Evolutionary conservation across 495 filamentous ascomycete genomes (phyloP).

Genomic region (Annulohypoxylon stygium): DNA sequence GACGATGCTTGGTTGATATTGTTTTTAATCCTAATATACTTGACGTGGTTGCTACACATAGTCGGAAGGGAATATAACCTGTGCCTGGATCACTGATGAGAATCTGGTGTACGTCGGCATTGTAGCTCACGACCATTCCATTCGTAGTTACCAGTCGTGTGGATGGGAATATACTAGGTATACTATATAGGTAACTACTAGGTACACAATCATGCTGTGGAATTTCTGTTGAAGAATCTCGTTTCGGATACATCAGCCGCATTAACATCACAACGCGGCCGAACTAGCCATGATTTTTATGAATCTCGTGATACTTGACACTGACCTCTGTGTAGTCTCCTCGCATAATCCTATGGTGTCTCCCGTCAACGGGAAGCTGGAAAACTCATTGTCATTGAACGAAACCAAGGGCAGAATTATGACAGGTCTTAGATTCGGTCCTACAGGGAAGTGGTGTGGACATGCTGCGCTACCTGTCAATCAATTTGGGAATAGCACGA

Average conservation of each 20-base stretch:
- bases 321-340: background rate
- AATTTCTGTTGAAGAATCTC: background rate
- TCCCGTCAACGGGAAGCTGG: background rate
- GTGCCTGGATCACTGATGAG: conserved; percentile 12
- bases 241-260: conserved; percentile 6
- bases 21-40: background rate
- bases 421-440: conserved; percentile 34
- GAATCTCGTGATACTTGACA: conserved; percentile 13
- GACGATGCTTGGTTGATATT: background rate
- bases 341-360: conserved; percentile 1
- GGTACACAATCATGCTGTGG: background rate
- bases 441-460: conserved; percentile 3
- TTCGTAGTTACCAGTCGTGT: background rate
- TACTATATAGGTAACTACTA: background rate
- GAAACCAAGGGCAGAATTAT: conserved; percentile 7
- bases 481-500: conserved; percentile 1
- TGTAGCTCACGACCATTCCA: background rate
- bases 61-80: conserved; percentile 12
- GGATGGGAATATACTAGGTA: background rate
- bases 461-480: conserved; percentile 20
- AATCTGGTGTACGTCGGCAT: background rate
- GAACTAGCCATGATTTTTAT: background rate
- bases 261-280: conserved; percentile 1
- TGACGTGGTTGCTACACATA: conserved; percentile 16
- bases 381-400: conserved; percentile 3